Percentiles rank a stretch among this genome's conserved stretches.
Evolutionary conservation across 192 early-diverging fungal genomes (phyloP).

Genomic region (Pecoramyces ruminantium): DNA sequence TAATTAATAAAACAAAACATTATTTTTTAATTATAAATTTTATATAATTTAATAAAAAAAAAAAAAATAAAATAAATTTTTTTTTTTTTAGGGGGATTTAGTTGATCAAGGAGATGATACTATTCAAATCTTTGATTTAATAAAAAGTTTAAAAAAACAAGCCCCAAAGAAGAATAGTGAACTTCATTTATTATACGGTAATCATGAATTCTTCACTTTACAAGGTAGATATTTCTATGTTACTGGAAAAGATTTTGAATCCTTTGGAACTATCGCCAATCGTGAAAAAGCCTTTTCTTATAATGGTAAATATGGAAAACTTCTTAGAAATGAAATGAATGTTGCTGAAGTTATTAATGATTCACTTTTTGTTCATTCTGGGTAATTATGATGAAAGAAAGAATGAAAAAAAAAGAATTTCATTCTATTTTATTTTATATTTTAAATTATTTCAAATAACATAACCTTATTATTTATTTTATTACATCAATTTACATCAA

Average conservation of each 20-base stretch:
- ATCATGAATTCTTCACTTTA: neutral
- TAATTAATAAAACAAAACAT: too few relatives aligned
- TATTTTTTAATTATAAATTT: too few relatives aligned
- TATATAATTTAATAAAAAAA: neutral
- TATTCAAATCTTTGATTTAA: neutral
- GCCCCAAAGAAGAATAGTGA: neutral
- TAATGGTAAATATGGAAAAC: neutral
- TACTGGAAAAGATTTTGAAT: neutral
- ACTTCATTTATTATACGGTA: neutral
- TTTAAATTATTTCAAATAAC: too few relatives aligned
- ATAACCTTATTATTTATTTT: too few relatives aligned
- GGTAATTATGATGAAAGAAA: too few relatives aligned
- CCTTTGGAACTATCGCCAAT: neutral
- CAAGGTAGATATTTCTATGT: neutral
- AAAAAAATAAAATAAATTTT: too few relatives aligned
- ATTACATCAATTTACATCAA: too few relatives aligned
- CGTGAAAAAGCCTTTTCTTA: neutral
- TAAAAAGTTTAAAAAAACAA: neutral
- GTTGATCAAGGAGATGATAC: neutral
- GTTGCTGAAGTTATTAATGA: neutral
- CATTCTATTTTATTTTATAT: too few relatives aligned
- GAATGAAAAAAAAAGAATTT: too few relatives aligned
- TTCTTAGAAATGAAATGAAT: neutral
- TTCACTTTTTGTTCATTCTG: neutral
- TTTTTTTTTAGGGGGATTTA: neutral